Percentiles rank a stretch among this genome's conserved stretches.
Conservation (phyloP, 1,284 basidiomycete species). For the Naganishia sp. region DNA sequence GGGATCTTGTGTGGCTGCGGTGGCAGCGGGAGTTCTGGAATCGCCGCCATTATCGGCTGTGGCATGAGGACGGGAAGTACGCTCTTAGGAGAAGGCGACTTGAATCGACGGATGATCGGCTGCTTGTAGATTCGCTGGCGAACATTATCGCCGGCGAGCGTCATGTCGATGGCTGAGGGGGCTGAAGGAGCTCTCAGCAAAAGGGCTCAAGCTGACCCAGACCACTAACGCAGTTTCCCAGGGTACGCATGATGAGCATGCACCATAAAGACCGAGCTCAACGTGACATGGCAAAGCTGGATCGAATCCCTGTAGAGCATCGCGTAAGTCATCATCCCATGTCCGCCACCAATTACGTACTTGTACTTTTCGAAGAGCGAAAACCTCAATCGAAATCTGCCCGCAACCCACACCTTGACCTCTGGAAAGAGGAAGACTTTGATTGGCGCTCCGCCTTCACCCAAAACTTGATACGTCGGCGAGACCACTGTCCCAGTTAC, state of each 20-base stretch:
- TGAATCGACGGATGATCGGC: constrained; percentile 2
- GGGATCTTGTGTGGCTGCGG: constrained; percentile 6
- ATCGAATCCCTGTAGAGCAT: neutral
- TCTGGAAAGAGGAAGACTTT: constrained; percentile 19
- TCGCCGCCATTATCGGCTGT: neutral
- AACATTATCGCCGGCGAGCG: constrained; percentile 15
- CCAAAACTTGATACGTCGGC: constrained; percentile 1
- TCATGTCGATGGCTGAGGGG: neutral
- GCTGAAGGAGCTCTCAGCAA: neutral
- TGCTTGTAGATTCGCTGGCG: constrained; percentile 8
- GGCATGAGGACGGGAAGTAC: neutral
- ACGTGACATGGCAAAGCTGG: constrained; percentile 9
- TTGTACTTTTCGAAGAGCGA: constrained; percentile 9
- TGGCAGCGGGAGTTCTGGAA: neutral
- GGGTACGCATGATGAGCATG: neutral
- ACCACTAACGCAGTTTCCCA: neutral
- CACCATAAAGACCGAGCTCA: constrained; percentile 4
- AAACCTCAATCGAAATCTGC: constrained; percentile 7
- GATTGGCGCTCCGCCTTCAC: neutral
- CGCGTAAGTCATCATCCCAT: neutral
- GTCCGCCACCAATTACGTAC: neutral
- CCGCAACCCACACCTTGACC: constrained; percentile 16
- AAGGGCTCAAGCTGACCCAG: neutral
- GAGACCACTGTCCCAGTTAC: constrained; percentile 10
- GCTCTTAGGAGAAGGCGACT: neutral